Base-by-base conservation (phyloP, 768 basidiomycete species). In the Candolleomyces aberdarensis region DNA sequence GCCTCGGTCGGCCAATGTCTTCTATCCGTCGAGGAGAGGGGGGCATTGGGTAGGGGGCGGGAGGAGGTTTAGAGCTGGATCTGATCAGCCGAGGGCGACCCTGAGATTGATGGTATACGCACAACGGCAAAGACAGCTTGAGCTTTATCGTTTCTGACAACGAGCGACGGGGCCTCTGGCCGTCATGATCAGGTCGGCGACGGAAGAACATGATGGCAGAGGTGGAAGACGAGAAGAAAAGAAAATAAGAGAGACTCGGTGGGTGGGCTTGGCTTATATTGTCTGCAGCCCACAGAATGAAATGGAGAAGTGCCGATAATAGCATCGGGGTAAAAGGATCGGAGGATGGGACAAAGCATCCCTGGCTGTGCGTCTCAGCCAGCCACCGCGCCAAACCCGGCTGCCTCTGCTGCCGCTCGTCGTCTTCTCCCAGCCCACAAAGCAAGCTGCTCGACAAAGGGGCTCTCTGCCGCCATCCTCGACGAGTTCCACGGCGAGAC, bases 91-190 rank as follows among this genome's bases (percentile, higher is more conserved):
- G 8, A 4, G 10, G 13, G 20, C 41, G 10, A 11, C 26, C 39
- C 29, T 13, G 46, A 13, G 15, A 55, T 47, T 26, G 19, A 48
- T 39, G 46, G 40, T 40, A 46, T 17, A 56, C 60, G 49, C 44
- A 61, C 60, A 61, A 61, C 14, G 60, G 59, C 11, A 55, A n/a
- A 14, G 41, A 49, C 22, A 65, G 57, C 60, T 64, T 72, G 57
- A 78, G 77, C 67, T 76, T 80, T 41, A 86, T 67, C 36, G 76
- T 74, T 65, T 72, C 80, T 53, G 77, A 76, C 64, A 86, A 78
- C 44, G 85, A 85, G 57, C 76, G 80, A 60, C 80, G 80, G 64
- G 84, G 71, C 57, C 74, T 75, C 66, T 80, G 65, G 65, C 79
- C 80, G 64, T 76, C 76, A 63, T 76, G 60, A 22, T 61, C 39